These are phyloP conservation scores for Rhizopogon sp. DNA, from an alignment of 768 basidiomycete genomes.

Conservation along the genomic window DNA sequence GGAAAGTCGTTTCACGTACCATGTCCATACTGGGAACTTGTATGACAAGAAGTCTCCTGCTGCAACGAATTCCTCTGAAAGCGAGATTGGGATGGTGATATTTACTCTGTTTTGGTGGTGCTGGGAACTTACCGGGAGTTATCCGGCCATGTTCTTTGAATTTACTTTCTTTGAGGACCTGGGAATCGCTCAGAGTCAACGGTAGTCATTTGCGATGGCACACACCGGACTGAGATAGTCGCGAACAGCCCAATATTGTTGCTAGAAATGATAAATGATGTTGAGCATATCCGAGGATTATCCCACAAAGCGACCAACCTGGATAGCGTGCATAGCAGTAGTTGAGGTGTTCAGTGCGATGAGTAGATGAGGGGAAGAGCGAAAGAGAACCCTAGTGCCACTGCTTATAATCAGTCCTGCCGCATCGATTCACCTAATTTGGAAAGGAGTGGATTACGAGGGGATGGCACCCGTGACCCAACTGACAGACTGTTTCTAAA, in stretches of 20 bases:
- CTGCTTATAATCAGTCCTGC: background rate
- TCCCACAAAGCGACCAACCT: slow-evolving; percentile 22
- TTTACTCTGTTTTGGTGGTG: background rate
- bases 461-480: too few relatives aligned
- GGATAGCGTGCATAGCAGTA: slow-evolving; percentile 43
- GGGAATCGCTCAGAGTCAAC: slow-evolving; percentile 20
- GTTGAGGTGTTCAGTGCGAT: slow-evolving; percentile 1
- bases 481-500: background rate
- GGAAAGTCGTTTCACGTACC: slow-evolving; percentile 45
- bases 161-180: slow-evolving; percentile 97
- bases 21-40: slow-evolving; percentile 98
- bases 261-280: slow-evolving; percentile 37
- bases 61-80: slow-evolving; percentile 91
- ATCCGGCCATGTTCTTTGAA: slow-evolving; percentile 99
- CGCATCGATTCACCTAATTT: slow-evolving; percentile 30
- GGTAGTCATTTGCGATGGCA: slow-evolving; percentile 13
- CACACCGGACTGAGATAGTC: slow-evolving; percentile 90
- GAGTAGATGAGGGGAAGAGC: slow-evolving; percentile 14
- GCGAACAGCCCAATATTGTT: slow-evolving; percentile 89
- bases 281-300: slow-evolving; percentile 4
- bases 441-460: slow-evolving; percentile 13
- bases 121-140: slow-evolving; percentile 66
- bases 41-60: slow-evolving; percentile 96
- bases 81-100: slow-evolving; percentile 8
- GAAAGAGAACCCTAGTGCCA: slow-evolving; percentile 13